Evolutionary conservation across 768 basidiomycete species (phyloP), one percentile per base, ranked within the genome.

Genomic region (Cyclocybe aegerita): DNA sequence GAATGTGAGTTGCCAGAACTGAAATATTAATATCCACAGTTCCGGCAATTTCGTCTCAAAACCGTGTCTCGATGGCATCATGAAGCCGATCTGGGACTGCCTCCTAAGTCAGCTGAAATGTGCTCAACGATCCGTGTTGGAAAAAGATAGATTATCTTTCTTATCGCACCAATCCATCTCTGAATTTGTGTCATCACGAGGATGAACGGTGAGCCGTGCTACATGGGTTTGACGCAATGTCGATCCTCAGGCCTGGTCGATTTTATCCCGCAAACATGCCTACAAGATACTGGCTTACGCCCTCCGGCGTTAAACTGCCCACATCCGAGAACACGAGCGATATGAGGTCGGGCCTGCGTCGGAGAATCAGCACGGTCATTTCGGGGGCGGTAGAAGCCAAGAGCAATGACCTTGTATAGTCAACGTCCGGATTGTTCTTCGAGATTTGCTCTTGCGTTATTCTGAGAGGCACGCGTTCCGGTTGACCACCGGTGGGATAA

Each of bases 291-390:
- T 94, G 93, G 69, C 91, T 94, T 56, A 97, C 92, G 50, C 90
- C 90, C 70, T 92, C 90, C 31, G 94, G 93, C 15, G 92, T 93
- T 55, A 95, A 76, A 59, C 91, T 90, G 15, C 96, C 96, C 37
- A 98, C 85, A 60, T 98, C 96, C 49, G 90, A 93, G 65, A 98
- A 90, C 34, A 98, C 92, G 34, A 98, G 79, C 33, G 92, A 88
- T 56, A 98, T 96, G 56, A 96, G 73, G 73, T 98, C 93, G 47
- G 95, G 92, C 63, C 90, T 92, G 56, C 9, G 57, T 50, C 45
- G 48, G 47, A 50, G 43, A 46, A 48, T 56, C 46, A 59, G 60
- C 47, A 51, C n/a, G 41, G 16, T 49, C 42, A 39, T 56, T 39
- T 52, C 33, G 48, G 31, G 46, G 41, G 33, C 17, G 44, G 48